Conservation (phyloP, 345 rosid genomes). For the Cardamine resedifolia region DNA sequence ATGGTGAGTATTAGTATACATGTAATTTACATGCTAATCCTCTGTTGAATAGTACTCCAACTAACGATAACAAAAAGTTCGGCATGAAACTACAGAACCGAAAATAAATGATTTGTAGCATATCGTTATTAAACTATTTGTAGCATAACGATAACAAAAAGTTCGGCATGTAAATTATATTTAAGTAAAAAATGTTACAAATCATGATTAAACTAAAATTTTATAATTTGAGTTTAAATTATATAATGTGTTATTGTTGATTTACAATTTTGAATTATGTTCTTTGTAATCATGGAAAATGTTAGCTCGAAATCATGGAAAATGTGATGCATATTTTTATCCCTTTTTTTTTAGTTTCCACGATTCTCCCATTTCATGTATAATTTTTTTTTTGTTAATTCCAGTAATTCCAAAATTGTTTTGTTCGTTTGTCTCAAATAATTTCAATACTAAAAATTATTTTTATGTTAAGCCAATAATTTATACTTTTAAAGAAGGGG, state of each 20-base stretch:
- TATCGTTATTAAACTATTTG: too few species aligned
- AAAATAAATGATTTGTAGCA: background rate
- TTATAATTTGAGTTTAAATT: background rate
- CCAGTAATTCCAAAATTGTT: background rate
- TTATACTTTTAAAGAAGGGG: too few species aligned
- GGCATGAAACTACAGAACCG: too few species aligned
- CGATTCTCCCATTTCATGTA: background rate
- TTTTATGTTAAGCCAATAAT: too few species aligned
- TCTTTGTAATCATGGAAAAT: background rate
- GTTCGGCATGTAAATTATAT: background rate
- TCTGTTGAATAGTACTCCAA: too few species aligned
- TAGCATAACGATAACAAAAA: too few species aligned
- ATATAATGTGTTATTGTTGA: background rate
- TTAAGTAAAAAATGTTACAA: background rate
- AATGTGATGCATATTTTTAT: background rate
- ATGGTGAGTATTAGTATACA: too few species aligned
- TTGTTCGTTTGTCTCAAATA: too few species aligned
- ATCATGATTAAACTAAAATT: background rate
- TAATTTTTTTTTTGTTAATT: too few species aligned
- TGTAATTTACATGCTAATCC: too few species aligned
- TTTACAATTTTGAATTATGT: background rate
- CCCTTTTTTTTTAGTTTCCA: background rate
- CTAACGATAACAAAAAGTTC: too few species aligned
- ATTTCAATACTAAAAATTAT: too few species aligned
- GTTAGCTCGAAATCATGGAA: background rate